phyloP scores from a whole-genome alignment of 2,329 filamentous ascomycete species.

The Colletotrichum echinochloae region DNA sequence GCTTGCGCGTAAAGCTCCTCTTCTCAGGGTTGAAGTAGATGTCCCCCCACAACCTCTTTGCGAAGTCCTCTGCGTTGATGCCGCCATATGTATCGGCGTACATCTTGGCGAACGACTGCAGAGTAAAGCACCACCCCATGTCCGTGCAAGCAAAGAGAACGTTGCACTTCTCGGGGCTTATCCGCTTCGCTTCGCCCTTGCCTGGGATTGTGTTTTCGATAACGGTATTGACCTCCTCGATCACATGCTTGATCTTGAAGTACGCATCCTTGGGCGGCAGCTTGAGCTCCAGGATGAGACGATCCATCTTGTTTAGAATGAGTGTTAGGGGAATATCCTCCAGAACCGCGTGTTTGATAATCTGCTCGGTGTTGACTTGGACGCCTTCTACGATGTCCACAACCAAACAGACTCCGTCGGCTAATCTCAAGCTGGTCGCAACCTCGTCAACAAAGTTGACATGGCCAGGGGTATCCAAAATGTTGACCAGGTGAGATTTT shows the following conservation, averaged over 20 bases:
- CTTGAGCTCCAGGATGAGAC: conserved; percentile 92
- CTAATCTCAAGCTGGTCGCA: conserved; percentile 85
- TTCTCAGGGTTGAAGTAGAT: conserved; percentile 94
- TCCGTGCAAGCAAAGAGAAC: conserved; percentile 95
- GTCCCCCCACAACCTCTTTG: conserved; percentile 90
- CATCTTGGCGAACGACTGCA: conserved; percentile 95
- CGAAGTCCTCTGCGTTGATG: conserved; percentile 86
- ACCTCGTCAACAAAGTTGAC: conserved; percentile 99
- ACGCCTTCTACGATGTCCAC: conserved; percentile 99
- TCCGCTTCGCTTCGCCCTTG: conserved; percentile 79
- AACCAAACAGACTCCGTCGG: conserved; percentile 91
- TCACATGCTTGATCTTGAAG: conserved; percentile 98
- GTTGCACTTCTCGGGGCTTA: conserved; percentile 97
- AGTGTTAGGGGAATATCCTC: conserved; percentile 90
- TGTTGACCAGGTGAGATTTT: conserved; percentile 95
- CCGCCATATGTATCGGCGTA: conserved; percentile 90
- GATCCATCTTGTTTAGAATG: conserved; percentile 97
- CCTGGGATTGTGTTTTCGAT: conserved; percentile 91
- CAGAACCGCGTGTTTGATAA: conserved; percentile 94
- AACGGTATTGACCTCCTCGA: conserved; percentile 96
- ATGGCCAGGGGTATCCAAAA: conserved; percentile 95
- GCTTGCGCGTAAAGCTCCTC: conserved; percentile 91
- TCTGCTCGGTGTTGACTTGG: conserved; percentile 96
- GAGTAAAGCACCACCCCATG: conserved; percentile 97
- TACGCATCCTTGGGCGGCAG: conserved; percentile 95